Evolutionary conservation across 371 early-diverging fungal genomes (phyloP).

Genomic region (Lichtheimia hyalospora): DNA sequence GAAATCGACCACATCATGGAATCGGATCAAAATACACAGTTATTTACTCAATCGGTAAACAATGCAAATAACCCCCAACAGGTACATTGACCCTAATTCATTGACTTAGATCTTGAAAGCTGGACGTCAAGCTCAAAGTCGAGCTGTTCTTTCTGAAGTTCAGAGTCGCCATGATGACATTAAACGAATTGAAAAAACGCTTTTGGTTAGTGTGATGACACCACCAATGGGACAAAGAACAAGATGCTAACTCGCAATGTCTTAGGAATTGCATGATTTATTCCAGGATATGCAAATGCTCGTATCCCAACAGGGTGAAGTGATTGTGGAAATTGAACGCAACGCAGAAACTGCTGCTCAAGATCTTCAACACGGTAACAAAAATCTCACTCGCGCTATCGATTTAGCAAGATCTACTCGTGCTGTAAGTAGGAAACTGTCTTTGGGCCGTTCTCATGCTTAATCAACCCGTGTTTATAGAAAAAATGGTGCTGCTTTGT

Average conservation of each 20-base stretch:
- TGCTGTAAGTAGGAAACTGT: constrained; percentile 39
- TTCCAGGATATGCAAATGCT: constrained; percentile 77
- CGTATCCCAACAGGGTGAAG: constrained; percentile 74
- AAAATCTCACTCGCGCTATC: constrained; percentile 62
- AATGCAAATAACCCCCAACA: too few relatives aligned
- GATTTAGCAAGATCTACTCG: constrained; percentile 65
- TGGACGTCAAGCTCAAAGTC: constrained; percentile 71
- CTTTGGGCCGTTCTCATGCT: background rate
- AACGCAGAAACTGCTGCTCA: constrained; percentile 61
- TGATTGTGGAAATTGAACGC: constrained; percentile 67
- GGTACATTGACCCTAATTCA: too few relatives aligned
- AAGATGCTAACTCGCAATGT: background rate
- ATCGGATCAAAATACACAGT: constrained; percentile 61
- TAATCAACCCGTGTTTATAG: constrained; percentile 12
- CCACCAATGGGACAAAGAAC: too few relatives aligned
- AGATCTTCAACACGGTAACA: constrained; percentile 64
- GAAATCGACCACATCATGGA: constrained; percentile 75
- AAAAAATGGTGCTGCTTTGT: constrained; percentile 59
- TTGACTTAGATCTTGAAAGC: constrained; percentile 57
- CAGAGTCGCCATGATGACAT: constrained; percentile 81
- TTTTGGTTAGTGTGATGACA: constrained; percentile 48
- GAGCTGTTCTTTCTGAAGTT: constrained; percentile 72
- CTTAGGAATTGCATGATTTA: constrained; percentile 40
- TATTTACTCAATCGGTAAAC: constrained; percentile 80
- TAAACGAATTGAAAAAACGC: constrained; percentile 75